Evolutionary conservation across 2,329 filamentous ascomycete genomes (phyloP).

Genomic region (Furcasterigmium furcatum): DNA sequence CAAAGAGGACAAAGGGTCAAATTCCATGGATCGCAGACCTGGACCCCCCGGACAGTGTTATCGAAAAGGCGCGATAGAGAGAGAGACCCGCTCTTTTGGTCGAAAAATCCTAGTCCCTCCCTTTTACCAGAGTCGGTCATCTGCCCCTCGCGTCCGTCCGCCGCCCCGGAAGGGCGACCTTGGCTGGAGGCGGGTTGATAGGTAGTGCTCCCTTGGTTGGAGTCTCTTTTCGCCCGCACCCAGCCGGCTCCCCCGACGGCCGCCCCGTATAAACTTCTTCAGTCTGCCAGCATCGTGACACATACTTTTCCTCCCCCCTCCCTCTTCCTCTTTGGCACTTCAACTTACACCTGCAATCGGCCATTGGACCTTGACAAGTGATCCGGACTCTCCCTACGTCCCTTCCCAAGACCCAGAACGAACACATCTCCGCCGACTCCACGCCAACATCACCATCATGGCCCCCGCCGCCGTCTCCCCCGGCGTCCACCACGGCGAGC

Average conservation of each 20-base stretch:
- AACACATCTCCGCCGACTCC: background rate
- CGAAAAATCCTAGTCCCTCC: background rate
- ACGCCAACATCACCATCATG: slow-evolving; percentile 13
- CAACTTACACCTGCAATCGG: background rate
- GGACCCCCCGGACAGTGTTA: background rate
- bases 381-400: background rate
- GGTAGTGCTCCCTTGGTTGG: background rate
- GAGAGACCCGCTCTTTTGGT: background rate
- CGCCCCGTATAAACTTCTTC: background rate
- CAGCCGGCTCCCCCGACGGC: background rate
- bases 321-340: background rate
- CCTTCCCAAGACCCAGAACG: background rate
- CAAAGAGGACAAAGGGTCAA: too few relatives aligned
- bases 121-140: background rate
- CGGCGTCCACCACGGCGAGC: slow-evolving; percentile 37
- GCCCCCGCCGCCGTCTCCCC: slow-evolving; percentile 21
- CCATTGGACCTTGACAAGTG: background rate
- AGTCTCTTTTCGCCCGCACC: slow-evolving; percentile 1
- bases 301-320: background rate
- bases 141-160: background rate
- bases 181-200: too few relatives aligned
- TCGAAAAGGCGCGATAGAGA: too few relatives aligned
- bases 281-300: background rate
- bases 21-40: background rate
- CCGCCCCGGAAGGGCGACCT: background rate